Evolutionary conservation across 2,329 filamentous ascomycete genomes (phyloP).

Genomic region (Diaporthe sp.): DNA sequence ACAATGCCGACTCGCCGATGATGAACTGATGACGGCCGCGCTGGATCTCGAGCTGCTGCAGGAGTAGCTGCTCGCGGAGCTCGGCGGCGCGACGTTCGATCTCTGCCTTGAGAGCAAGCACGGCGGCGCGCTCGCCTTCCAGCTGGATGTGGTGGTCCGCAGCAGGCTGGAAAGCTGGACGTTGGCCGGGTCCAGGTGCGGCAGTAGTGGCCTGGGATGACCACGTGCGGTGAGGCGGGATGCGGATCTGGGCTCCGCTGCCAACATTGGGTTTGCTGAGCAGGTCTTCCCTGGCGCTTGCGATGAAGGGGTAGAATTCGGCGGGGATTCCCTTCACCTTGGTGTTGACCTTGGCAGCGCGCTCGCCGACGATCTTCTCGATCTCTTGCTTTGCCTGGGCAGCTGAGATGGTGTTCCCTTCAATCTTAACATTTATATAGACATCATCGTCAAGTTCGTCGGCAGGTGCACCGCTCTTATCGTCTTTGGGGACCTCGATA

Average conservation of each 20-base stretch:
- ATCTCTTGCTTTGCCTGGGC: slow-evolving; percentile 88
- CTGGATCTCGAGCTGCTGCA: slow-evolving; percentile 86
- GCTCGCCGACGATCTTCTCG: slow-evolving; percentile 88
- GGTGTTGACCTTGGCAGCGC: slow-evolving; percentile 84
- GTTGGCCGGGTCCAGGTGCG: slow-evolving; percentile 72
- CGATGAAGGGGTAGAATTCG: slow-evolving; percentile 96
- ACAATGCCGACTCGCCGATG: slow-evolving; percentile 84
- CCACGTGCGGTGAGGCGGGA: slow-evolving; percentile 87
- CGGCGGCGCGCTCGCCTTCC: slow-evolving; percentile 85
- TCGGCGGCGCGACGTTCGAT: slow-evolving; percentile 85
- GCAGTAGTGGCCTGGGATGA: slow-evolving; percentile 77
- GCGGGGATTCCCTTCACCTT: slow-evolving; percentile 88
- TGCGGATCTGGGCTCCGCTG: slow-evolving; percentile 83
- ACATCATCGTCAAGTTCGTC: slow-evolving; percentile 85
- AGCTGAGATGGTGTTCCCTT: slow-evolving; percentile 91
- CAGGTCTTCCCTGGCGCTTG: slow-evolving; percentile 80
- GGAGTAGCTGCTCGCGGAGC: slow-evolving; percentile 80
- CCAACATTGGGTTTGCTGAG: slow-evolving; percentile 78
- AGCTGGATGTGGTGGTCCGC: slow-evolving; percentile 87
- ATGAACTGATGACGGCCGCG: slow-evolving; percentile 95
- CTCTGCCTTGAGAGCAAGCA: slow-evolving; percentile 82
- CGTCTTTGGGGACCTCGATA: slow-evolving; percentile 88
- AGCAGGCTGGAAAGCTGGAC: slow-evolving; percentile 79
- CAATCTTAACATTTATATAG: slow-evolving; percentile 87
- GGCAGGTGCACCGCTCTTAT: slow-evolving; percentile 69